A percentile compares a stretch with the other conserved stretches of the same genome.
Conservation (phyloP, 2,329 filamentous ascomycete species). For the Ophiostoma sp. region DNA sequence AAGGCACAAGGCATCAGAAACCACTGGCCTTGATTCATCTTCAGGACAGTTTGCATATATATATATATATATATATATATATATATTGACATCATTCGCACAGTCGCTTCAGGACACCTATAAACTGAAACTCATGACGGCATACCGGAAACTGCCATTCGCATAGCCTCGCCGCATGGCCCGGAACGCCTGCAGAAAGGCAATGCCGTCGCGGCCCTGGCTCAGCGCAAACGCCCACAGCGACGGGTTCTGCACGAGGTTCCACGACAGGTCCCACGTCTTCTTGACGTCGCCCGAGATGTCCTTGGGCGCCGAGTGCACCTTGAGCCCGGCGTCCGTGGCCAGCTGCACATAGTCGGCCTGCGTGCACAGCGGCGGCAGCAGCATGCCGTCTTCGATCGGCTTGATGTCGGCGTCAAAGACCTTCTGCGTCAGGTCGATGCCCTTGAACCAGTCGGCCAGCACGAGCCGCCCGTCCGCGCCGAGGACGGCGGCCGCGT, state of each 20-base stretch:
- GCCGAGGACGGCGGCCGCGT: constrained; percentile 45
- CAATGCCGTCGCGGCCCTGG: constrained; percentile 55
- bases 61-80: no score
- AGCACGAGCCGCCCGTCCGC: constrained; percentile 49
- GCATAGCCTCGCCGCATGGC: constrained; percentile 56
- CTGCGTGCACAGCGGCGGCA: constrained; percentile 51
- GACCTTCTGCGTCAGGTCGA: constrained; percentile 40
- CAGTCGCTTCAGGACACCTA: neutral
- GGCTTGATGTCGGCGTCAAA: constrained; percentile 51
- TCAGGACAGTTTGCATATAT: no score
- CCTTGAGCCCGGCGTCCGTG: constrained; percentile 42
- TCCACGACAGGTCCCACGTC: constrained; percentile 61
- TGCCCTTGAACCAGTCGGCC: constrained; percentile 58
- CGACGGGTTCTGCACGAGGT: constrained; percentile 52
- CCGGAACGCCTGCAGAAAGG: constrained; percentile 56
- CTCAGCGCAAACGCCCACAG: constrained; percentile 57
- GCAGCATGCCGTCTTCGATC: constrained; percentile 57
- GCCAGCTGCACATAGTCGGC: constrained; percentile 49
- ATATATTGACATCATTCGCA: no score
- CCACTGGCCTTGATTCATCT: no score
- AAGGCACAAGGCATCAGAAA: no score
- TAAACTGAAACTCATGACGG: constrained; percentile 53
- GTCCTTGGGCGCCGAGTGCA: constrained; percentile 46
- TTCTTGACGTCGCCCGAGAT: constrained; percentile 54
- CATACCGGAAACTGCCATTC: constrained; percentile 54